Percentiles rank a stretch among this genome's conserved stretches.
Conservation (phyloP, 2,329 filamentous ascomycete species). For the Sporothrix variecibatus region DNA sequence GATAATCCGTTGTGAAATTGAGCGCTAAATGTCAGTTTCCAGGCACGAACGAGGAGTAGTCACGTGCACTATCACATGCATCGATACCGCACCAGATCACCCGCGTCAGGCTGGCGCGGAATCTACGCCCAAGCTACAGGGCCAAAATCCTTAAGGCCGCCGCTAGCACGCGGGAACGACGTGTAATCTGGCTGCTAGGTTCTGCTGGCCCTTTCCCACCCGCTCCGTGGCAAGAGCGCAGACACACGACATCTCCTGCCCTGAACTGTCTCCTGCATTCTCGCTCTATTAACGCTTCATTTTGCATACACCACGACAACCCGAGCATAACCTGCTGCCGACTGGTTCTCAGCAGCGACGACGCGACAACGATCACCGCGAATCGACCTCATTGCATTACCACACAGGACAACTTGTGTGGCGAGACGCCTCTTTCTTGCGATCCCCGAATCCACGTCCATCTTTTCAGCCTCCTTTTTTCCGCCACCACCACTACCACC, state of each 20-base stretch:
- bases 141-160: slow-evolving; percentile 7
- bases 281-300: background rate
- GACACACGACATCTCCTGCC: slow-evolving; percentile 2
- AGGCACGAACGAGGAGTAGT: background rate
- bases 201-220: slow-evolving; percentile 12
- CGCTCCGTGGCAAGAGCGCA: background rate
- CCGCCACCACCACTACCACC: background rate
- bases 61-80: background rate
- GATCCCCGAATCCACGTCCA: background rate
- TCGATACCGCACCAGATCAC: no score
- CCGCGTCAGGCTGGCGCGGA: background rate
- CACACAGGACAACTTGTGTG: background rate
- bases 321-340: background rate
- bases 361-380: background rate
- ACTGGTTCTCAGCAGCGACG: slow-evolving; percentile 2
- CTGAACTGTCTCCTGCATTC: background rate
- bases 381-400: background rate
- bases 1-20: background rate
- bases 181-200: background rate
- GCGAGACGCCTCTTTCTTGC: background rate
- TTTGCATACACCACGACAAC: background rate
- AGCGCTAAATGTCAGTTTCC: background rate
- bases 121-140: background rate
- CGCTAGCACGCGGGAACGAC: slow-evolving; percentile 16
- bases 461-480: slow-evolving; percentile 1